Base-by-base conservation (phyloP, 2,329 filamentous ascomycete genomes). In the Penicillium hordei region DNA sequence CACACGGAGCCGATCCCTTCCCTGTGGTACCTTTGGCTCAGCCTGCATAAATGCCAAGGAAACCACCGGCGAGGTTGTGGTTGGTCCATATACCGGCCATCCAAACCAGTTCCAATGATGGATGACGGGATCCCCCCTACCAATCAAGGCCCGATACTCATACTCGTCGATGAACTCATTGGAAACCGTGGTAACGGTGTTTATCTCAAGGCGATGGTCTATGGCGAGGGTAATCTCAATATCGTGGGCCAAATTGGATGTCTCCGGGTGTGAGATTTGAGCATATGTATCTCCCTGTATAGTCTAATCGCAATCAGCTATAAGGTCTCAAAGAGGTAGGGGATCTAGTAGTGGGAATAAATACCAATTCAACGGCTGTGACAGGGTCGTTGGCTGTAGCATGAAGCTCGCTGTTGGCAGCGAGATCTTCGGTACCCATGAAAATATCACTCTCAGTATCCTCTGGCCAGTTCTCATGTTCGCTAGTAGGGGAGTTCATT, bases 31-130 rank as follows among this genome's bases (percentile, higher is more conserved):
- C 5, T 53, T 53, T 0, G 42, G 42, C 1, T 3, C 2, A 1
- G 42, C 33, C 8, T 38, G 42, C n/a, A 53, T 53, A 2, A 48
- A 29, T 1, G 51, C 51, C 1, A 53, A 8, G 3, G 51, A 53
- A 1, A 31, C 51, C 1, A 15, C 33, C 2, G 51, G 42, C 1
- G 51, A 23, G 3, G 51, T 54, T 4, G 25, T 1, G 3, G n/a
- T 21, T 2, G 15, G 31, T 19, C 10, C 3, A 15, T 38, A 23
- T 0, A 48, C 34, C 0, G 33, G 33, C 2, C 17, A 4, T 0
- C 51, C 51, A 3, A 31, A 21, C 51, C 33, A 40, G 8, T 38
- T 48, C 33, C 34, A 53, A 12, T 53, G 51, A 12, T 53, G 51
- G 1, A 45, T 48, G 2, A 2, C 13, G 0, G 10, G 1, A n/a